Conservation (phyloP, 1,139 yeast genomes). For the Lodderomyces metapsilosis region DNA sequence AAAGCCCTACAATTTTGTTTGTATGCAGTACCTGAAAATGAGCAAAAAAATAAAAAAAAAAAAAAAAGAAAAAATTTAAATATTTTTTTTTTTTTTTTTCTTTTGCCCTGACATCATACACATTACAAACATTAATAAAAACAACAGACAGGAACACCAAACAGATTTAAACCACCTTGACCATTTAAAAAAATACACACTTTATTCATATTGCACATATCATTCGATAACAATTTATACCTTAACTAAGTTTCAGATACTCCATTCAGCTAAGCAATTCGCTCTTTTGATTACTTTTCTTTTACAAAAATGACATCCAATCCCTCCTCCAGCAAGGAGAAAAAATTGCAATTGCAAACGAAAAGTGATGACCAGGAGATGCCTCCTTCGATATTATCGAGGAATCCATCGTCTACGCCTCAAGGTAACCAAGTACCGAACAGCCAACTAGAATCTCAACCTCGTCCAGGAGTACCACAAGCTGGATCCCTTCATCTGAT, state of each 20-base stretch:
- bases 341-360: constrained; percentile 11
- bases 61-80: not conserved
- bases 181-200: too few species aligned
- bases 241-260: too few species aligned
- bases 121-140: not conserved
- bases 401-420: constrained; percentile 65
- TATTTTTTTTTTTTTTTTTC: not conserved
- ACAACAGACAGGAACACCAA: not conserved
- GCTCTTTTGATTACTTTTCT: not conserved
- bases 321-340: constrained; percentile 8
- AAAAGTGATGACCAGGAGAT: constrained; percentile 20
- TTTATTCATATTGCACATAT: too few species aligned
- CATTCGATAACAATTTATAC: too few species aligned
- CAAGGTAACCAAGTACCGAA: not conserved
- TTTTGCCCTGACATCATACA: not conserved
- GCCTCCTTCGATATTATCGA: constrained; percentile 49
- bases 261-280: too few species aligned
- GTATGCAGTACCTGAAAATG: too few species aligned
- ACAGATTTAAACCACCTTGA: too few species aligned
- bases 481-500: constrained; percentile 4
- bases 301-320: constrained; percentile 10
- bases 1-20: too few species aligned
- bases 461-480: constrained; percentile 3
- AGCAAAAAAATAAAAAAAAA: too few species aligned
- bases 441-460: not conserved